Percentiles rank a stretch among this genome's conserved stretches.
These are phyloP conservation scores for Ophiostoma piceae DNA, from an alignment of 2,329 filamentous ascomycete genomes.

Conservation along the genomic window DNA sequence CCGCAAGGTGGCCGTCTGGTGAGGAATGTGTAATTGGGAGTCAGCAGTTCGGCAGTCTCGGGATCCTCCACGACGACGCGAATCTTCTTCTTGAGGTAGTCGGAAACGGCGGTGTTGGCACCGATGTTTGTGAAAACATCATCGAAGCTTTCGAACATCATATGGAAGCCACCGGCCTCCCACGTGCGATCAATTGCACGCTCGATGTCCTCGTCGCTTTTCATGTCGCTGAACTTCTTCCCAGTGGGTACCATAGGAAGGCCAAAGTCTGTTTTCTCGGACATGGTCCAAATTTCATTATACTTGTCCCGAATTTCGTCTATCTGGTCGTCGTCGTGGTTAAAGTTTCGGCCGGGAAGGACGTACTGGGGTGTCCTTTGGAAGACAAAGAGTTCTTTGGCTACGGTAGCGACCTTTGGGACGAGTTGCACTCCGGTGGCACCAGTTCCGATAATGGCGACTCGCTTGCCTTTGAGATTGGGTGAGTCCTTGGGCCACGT, in stretches of 20 bases:
- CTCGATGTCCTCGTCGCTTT: neutral
- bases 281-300: constrained; percentile 14
- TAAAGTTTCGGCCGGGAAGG: constrained; percentile 36
- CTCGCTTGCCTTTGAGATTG: constrained; percentile 60
- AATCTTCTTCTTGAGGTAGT: constrained; percentile 36
- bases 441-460: constrained; percentile 70
- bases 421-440: constrained; percentile 74
- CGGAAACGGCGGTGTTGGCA: constrained; percentile 32
- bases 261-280: neutral
- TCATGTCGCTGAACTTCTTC: neutral
- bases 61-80: constrained; percentile 36
- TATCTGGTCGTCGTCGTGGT: constrained; percentile 10
- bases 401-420: constrained; percentile 61
- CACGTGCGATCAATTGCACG: constrained; percentile 19
- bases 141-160: constrained; percentile 21
- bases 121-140: constrained; percentile 32
- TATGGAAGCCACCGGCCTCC: constrained; percentile 22
- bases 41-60: constrained; percentile 34
- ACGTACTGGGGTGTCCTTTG: constrained; percentile 73
- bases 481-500: constrained; percentile 49
- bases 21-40: constrained; percentile 42
- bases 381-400: constrained; percentile 66
- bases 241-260: constrained; percentile 19
- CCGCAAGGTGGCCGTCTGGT: constrained; percentile 44
- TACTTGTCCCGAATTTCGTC: constrained; percentile 13